Evolutionary conservation across 108 stramenopile species (phyloP), one percentile per base, ranked within the genome.

Genomic region (Cyclotella cryptica): DNA sequence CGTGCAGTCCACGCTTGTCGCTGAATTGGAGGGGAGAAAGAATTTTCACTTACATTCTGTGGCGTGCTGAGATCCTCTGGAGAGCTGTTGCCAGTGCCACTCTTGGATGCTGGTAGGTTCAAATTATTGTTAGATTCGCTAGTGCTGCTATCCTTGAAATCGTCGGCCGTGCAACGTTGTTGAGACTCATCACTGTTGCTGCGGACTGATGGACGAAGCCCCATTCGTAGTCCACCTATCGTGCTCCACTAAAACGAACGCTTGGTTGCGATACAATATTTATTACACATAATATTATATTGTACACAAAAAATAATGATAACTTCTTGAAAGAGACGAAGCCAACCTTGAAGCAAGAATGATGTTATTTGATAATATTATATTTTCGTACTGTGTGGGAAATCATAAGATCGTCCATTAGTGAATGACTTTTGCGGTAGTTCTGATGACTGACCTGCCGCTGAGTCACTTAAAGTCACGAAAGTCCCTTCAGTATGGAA

Each of bases 1-100:
- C 80, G 73, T 18, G 51, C 80, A 7, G 80, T 81, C 80, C 80
- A 81, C 26, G 80, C 80, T 24, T 81, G 66, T 68, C 80, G 68
- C 66, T 65, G 65, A 6, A 63, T 17, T 28, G 55, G 22, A 29
- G 61, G 12, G 1, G 63, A 19, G 15, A 19, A 17, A 14, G 55
- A 27, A 26, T 19, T 41, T 18, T 13, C 40, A 44, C 60, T 63
- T 35, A 10, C 30, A 24, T 72, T 43, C 42, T 15, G 24, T n/a
- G 40, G 22, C 39, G 49, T 30, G 49, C 24, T 28, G 44, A 0
- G 14, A n/a, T 29, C 14, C 27, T 9, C 14, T 21, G 61, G 49
- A 39, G 47, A 41, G 15, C n/a, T 35, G 35, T 5, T 35, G 35
- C 6, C 6, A 35, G 35, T 5, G 35, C 6, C 35, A 35, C 2